phyloP scores from a whole-genome alignment of 129 eudicot genomes.

The Artemisia argyi region DNA sequence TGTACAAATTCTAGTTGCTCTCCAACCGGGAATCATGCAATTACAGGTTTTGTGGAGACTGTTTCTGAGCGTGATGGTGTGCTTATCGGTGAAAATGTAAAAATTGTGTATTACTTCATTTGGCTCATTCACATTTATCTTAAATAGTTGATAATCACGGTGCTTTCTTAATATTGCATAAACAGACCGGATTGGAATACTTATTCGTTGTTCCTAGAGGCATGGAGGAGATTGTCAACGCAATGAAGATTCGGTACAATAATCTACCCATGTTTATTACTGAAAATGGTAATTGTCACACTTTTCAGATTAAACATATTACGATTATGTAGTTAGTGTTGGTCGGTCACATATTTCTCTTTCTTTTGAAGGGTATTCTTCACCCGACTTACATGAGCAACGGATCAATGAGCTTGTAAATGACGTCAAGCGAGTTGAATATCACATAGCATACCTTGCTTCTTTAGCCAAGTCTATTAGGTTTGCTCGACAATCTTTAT shows the following conservation, averaged over 20 bases:
- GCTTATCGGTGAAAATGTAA: conserved; percentile 62
- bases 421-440: conserved; percentile 57
- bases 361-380: conserved; percentile 48
- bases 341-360: not conserved
- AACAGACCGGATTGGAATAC: conserved; percentile 41
- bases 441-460: conserved; percentile 54
- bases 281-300: conserved; percentile 64
- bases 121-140: not conserved
- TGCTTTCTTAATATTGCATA: not conserved
- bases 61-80: conserved; percentile 57
- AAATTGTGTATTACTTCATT: not conserved
- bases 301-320: not conserved
- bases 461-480: conserved; percentile 59
- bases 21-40: conserved; percentile 40
- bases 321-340: not conserved
- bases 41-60: conserved; percentile 43
- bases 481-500: conserved; percentile 28
- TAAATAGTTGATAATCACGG: not conserved
- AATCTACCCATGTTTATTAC: conserved; percentile 78
- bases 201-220: conserved; percentile 77
- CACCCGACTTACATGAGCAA: conserved; percentile 27
- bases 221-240: conserved; percentile 58
- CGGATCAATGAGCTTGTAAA: conserved; percentile 30
- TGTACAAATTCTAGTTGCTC: conserved; percentile 55
- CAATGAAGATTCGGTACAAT: conserved; percentile 55